Conservation (phyloP, 73 alveolate species). For the Stentor roeselii region DNA sequence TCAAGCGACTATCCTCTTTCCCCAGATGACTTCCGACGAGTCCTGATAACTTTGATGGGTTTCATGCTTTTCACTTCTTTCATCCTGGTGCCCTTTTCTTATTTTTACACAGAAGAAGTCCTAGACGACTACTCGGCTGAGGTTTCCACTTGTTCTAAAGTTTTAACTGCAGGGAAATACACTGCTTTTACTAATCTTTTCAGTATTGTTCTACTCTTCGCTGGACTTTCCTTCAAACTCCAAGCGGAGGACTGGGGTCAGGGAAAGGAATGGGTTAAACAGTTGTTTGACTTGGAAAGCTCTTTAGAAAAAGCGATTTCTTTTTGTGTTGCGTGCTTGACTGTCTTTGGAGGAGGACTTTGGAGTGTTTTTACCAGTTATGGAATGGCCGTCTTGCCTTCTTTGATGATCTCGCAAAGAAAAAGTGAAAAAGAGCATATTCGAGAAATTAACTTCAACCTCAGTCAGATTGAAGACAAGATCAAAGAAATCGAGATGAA, state of each 20-base stretch:
- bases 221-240: constrained; percentile 29
- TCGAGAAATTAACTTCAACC: constrained; percentile 33
- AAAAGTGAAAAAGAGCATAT: constrained; percentile 48
- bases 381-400: constrained; percentile 60
- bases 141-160: constrained; percentile 15
- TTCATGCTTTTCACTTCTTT: constrained; percentile 44
- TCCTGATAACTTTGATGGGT: constrained; percentile 24
- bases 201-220: constrained; percentile 10
- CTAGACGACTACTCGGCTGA: constrained; percentile 46
- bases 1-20: neutral
- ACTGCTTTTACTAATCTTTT: constrained; percentile 14
- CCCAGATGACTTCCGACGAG: neutral
- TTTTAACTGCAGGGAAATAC: constrained; percentile 14
- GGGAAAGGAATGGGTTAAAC: constrained; percentile 29
- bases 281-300: constrained; percentile 37
- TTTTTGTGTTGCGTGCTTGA: constrained; percentile 39
- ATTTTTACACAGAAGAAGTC: constrained; percentile 55
- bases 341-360: constrained; percentile 36
- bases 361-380: constrained; percentile 39
- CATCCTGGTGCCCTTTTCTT: constrained; percentile 56
- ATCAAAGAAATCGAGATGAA: constrained; percentile 56
- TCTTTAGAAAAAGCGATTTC: constrained; percentile 50
- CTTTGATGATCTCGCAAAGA: constrained; percentile 44
- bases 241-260: constrained; percentile 21
- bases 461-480: constrained; percentile 51